phyloP scores from a whole-genome alignment of 192 early-diverging fungal genomes.

The Podila epigama region DNA sequence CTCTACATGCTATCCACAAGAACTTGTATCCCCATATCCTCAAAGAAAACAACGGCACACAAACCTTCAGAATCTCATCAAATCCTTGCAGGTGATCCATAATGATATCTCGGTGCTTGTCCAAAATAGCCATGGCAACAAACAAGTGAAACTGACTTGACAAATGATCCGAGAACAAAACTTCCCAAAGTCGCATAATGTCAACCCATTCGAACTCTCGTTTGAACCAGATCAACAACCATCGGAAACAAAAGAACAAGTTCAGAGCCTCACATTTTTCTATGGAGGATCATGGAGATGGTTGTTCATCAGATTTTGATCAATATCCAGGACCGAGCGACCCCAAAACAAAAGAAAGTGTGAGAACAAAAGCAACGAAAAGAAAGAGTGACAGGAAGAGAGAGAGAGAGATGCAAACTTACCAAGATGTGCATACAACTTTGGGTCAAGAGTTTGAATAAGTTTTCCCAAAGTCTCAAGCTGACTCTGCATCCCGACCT shows the following conservation, averaged over 20 bases:
- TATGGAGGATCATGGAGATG: no score
- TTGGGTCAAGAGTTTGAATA: slow-evolving; percentile 88
- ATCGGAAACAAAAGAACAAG: slow-evolving; percentile 98
- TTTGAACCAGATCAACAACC: slow-evolving; percentile 97
- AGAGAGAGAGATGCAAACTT: slow-evolving; percentile 9
- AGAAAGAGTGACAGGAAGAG: no score
- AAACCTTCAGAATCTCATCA: slow-evolving; percentile 94
- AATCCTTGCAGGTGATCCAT: slow-evolving; percentile 82
- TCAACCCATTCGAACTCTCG: slow-evolving; percentile 94
- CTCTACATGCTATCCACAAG: not conserved
- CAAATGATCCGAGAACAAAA: slow-evolving; percentile 76
- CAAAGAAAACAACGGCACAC: not conserved
- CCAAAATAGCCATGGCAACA: slow-evolving; percentile 94
- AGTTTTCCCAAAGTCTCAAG: slow-evolving; percentile 81
- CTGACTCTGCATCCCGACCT: slow-evolving; percentile 93
- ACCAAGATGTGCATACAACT: slow-evolving; percentile 83
- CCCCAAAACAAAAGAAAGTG: not conserved
- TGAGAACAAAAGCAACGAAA: not conserved
- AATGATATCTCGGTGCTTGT: slow-evolving; percentile 83
- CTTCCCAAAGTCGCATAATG: slow-evolving; percentile 88
- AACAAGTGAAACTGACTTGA: slow-evolving; percentile 90
- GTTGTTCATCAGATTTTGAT: no score
- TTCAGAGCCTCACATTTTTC: slow-evolving; percentile 85
- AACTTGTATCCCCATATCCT: not conserved
- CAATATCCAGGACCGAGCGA: no score